phyloP scores from a whole-genome alignment of 73 alveolate genomes.

The Blepharisma japonicum region DNA sequence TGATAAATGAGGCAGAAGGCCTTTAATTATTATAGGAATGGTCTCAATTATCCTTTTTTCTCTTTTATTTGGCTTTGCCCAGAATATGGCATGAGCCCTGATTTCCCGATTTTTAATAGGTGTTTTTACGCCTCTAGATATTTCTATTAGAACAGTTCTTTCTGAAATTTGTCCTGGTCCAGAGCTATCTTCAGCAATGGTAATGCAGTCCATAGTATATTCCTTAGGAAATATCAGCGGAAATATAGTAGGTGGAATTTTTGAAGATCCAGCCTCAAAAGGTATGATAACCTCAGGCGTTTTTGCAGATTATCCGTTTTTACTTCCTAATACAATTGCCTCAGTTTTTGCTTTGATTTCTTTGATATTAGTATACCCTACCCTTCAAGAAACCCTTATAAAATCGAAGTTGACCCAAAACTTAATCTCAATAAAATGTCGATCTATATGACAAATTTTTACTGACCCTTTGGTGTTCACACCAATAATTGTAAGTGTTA shows the following conservation, averaged over 20 bases:
- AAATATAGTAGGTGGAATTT: neutral
- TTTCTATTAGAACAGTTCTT: neutral
- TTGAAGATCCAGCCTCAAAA: neutral
- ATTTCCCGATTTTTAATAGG: conserved; percentile 1
- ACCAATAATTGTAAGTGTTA: neutral
- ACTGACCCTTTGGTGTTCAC: neutral
- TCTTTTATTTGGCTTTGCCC: neutral
- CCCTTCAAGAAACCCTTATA: neutral
- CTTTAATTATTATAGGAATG: neutral
- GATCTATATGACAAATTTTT: neutral
- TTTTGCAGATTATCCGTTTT: neutral
- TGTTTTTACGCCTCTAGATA: neutral
- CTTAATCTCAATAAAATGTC: no score
- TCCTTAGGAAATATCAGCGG: conserved; percentile 9
- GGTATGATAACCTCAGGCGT: neutral
- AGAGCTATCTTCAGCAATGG: conserved; percentile 18
- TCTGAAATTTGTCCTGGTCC: neutral
- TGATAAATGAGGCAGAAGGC: neutral
- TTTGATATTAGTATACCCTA: neutral
- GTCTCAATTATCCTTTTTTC: neutral
- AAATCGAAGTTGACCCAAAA: neutral
- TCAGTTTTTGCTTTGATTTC: conserved; percentile 1
- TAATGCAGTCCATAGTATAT: neutral
- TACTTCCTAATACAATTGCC: neutral
- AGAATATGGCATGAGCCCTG: neutral